Evolutionary conservation across 352 stramenopile species (phyloP).

Genomic region (Phytophthora pisi): DNA sequence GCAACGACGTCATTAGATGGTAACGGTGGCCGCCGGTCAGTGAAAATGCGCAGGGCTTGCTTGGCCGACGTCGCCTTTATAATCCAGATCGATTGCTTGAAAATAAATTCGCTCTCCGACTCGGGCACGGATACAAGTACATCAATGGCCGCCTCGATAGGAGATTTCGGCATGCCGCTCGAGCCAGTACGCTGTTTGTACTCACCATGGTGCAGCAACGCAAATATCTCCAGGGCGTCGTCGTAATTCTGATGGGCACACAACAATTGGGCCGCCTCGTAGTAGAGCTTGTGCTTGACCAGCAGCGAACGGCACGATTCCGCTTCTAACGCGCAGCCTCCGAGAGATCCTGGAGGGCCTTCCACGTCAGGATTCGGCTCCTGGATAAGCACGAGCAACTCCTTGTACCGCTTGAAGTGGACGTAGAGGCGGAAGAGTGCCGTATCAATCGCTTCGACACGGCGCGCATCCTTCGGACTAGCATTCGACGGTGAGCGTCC

Average conservation of each 20-base stretch:
- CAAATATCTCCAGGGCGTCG: constrained; percentile 84
- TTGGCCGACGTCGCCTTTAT: constrained; percentile 75
- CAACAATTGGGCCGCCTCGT: constrained; percentile 74
- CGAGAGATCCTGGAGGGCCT: constrained; percentile 34
- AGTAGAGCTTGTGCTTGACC: constrained; percentile 81
- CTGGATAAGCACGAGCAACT: constrained; percentile 76
- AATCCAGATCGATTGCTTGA: constrained; percentile 89
- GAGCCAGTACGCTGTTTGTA: constrained; percentile 74
- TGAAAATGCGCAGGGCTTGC: constrained; percentile 85
- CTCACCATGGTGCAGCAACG: constrained; percentile 74
- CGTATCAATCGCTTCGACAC: constrained; percentile 85
- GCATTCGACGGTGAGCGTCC: constrained; percentile 42
- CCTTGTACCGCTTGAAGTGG: constrained; percentile 80
- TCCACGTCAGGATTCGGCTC: constrained; percentile 68
- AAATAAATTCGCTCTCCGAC: constrained; percentile 86
- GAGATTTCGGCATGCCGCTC: constrained; percentile 82
- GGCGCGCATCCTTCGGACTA: constrained; percentile 71
- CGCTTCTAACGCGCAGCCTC: constrained; percentile 65
- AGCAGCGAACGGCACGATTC: constrained; percentile 72
- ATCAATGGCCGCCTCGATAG: constrained; percentile 90
- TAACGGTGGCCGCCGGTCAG: constrained; percentile 66
- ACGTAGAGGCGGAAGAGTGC: constrained; percentile 84
- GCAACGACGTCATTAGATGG: constrained; percentile 81
- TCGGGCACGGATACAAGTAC: constrained; percentile 81
- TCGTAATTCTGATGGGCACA: constrained; percentile 71